Evolutionary conservation across 1,139 yeast genomes (phyloP), one percentile per base, ranked within the genome.

Genomic region (Ashbya aceris): DNA sequence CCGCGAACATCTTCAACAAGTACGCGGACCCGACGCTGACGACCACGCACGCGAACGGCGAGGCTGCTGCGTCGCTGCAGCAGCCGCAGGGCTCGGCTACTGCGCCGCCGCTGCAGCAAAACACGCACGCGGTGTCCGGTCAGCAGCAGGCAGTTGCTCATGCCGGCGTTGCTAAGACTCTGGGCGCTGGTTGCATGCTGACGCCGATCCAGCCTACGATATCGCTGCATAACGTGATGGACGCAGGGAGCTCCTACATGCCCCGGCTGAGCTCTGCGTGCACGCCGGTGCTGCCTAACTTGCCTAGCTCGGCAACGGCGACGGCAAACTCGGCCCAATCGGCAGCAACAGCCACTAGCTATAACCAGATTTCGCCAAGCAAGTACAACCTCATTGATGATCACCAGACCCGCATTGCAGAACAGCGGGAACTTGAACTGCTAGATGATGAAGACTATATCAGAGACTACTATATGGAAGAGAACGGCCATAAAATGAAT

Each of bases 11-110:
- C 14, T 65, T 65, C 51, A 65, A 56, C 49, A 60, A 62, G 43
- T 65, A 56, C 47, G 68, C 67, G 30, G 66, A 65, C 46, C 69
- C 69, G 28, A 54, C 57, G 26, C 37, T 65, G 40, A 64, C 68
- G 7, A 64, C 68, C n/a, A 34, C 37, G 11, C 37, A 34, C 27
- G 35, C 29, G 11, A 34, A 34, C 1, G 29, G 37, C 29, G 11
- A 50, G 29, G 3, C 20, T 13, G 35, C 12, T 10, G 20, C 13
- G 20, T n/a, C 12, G 29, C 29, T 9, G n/a, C 37, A 34, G 8
- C 23, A 17, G 23, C 23, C 23, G 23, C 23, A 17, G 23, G 23
- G 23, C 23, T 17, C 23, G 23, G 23, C 23, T 6, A 17, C 3
- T 17, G 23, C 23, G 23, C 23, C 23, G 31, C 31, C 31, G 7